Evolutionary conservation across 2,329 filamentous ascomycete genomes (phyloP).

Genomic region (Zymoseptoria crescenta): DNA sequence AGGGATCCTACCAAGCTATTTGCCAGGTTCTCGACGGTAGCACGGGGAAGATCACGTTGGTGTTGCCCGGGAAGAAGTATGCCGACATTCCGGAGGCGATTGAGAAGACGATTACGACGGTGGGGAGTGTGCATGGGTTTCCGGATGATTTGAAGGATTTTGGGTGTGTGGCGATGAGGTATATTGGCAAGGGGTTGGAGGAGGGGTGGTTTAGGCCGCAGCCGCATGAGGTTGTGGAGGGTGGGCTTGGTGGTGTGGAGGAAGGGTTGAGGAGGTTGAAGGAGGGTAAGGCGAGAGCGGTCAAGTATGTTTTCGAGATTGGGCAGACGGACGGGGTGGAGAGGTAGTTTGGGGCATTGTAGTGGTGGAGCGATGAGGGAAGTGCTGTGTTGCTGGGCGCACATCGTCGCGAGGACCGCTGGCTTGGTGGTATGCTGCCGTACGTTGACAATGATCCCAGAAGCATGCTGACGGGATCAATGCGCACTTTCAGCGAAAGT

Average conservation of each 20-base stretch:
- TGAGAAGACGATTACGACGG: conserved; percentile 32
- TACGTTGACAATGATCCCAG: too few relatives aligned
- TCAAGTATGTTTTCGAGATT: conserved; percentile 57
- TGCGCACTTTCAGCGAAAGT: too few relatives aligned
- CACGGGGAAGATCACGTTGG: conserved; percentile 28
- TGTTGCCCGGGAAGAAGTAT: conserved; percentile 34
- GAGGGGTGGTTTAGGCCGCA: conserved; percentile 33
- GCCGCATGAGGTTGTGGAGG: conserved; percentile 43
- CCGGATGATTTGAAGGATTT: conserved; percentile 27
- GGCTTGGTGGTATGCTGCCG: too few relatives aligned
- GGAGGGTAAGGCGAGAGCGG: conserved; percentile 52
- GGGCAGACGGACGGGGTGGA: conserved; percentile 35
- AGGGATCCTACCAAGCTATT: conserved; percentile 32
- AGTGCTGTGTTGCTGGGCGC: too few relatives aligned
- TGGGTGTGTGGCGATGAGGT: conserved; percentile 29
- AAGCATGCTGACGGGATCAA: too few relatives aligned
- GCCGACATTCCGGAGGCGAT: conserved; percentile 35
- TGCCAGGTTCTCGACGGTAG: conserved; percentile 30
- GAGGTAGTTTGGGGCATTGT: not conserved
- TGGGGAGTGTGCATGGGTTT: conserved; percentile 25
- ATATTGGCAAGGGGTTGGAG: conserved; percentile 26
- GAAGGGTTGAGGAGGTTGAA: conserved; percentile 48
- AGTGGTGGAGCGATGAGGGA: too few relatives aligned
- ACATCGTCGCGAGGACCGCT: too few relatives aligned
- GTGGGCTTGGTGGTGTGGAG: conserved; percentile 49